A percentile compares a stretch with the other conserved stretches of the same genome.
Evolutionary conservation across 768 basidiomycete species (phyloP).

Genomic region (Serendipita indica): DNA sequence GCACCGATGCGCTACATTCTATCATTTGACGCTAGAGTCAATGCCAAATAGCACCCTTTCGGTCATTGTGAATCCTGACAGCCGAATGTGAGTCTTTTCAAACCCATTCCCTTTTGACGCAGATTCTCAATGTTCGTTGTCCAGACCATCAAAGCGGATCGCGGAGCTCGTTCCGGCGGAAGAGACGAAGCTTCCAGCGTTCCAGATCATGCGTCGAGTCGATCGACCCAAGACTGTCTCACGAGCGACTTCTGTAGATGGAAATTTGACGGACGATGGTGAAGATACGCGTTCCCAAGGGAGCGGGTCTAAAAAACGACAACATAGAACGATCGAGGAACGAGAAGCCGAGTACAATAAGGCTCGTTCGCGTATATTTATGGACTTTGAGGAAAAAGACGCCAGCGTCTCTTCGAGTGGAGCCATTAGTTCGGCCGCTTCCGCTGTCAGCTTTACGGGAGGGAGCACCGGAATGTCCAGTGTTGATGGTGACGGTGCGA

Average conservation of each 20-base stretch:
- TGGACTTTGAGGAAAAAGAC: slow-evolving; percentile 54
- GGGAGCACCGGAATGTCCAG: slow-evolving; percentile 43
- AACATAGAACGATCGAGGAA: slow-evolving; percentile 66
- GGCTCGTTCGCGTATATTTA: slow-evolving; percentile 74
- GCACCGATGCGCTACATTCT: slow-evolving; percentile 72
- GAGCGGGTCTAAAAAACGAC: slow-evolving; percentile 33
- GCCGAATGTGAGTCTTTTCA: slow-evolving; percentile 48
- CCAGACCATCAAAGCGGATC: slow-evolving; percentile 53
- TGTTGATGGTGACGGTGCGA: slow-evolving; percentile 34
- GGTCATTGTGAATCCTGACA: slow-evolving; percentile 44
- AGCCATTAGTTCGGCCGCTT: slow-evolving; percentile 54
- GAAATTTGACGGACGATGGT: slow-evolving; percentile 9
- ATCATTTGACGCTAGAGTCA: slow-evolving; percentile 64
- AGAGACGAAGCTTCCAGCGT: slow-evolving; percentile 51
- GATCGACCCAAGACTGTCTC: neutral
- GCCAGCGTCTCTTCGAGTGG: neutral
- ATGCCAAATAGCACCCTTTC: slow-evolving; percentile 44
- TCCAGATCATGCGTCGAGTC: slow-evolving; percentile 72
- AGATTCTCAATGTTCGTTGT: slow-evolving; percentile 14
- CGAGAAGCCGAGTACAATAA: slow-evolving; percentile 83
- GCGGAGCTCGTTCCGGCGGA: slow-evolving; percentile 68
- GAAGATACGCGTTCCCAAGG: slow-evolving; percentile 10
- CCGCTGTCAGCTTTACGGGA: slow-evolving; percentile 54
- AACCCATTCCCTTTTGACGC: slow-evolving; percentile 4
- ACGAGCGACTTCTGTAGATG: neutral